Percentiles rank a stretch among this genome's conserved stretches.
phyloP scores from a whole-genome alignment of 768 basidiomycete genomes.

The Astraeus odoratus region DNA sequence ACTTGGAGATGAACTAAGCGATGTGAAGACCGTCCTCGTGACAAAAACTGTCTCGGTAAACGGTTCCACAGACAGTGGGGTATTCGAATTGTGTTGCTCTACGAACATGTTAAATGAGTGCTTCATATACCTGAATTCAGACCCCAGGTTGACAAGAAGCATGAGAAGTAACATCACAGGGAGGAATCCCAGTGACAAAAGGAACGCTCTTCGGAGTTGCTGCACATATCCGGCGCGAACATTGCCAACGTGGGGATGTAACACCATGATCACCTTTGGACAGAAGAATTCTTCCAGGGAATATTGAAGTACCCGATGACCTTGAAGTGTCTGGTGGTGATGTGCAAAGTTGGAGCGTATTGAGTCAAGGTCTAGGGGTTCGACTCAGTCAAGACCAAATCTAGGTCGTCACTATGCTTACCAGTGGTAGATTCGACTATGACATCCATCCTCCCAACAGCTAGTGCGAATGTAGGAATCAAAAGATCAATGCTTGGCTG shows the following conservation, averaged over 20 bases:
- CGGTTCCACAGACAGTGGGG: conserved; percentile 1
- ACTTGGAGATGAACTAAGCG: conserved; percentile 4
- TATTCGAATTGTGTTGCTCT: conserved; percentile 5
- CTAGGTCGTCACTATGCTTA: conserved; percentile 24
- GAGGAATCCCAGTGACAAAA: conserved; percentile 10
- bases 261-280: conserved; percentile 41
- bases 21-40: conserved; percentile 21
- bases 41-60: conserved; percentile 23
- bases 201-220: conserved; percentile 12
- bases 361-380: conserved; percentile 34
- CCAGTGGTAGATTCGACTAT: conserved; percentile 47
- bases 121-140: conserved; percentile 21
- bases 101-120: conserved; percentile 18
- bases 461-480: conserved; percentile 67
- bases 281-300: conserved; percentile 52
- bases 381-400: conserved; percentile 5
- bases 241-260: conserved; percentile 5
- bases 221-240: conserved; percentile 8
- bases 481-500: conserved; percentile 38
- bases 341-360: conserved; percentile 53
- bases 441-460: conserved; percentile 61
- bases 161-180: conserved; percentile 13
- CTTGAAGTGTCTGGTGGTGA: conserved; percentile 34
- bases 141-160: conserved; percentile 19
- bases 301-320: conserved; percentile 48